Percentiles rank a stretch among this genome's conserved stretches.
Conservation (phyloP, 257 asterid species). For the Rhazya stricta region DNA sequence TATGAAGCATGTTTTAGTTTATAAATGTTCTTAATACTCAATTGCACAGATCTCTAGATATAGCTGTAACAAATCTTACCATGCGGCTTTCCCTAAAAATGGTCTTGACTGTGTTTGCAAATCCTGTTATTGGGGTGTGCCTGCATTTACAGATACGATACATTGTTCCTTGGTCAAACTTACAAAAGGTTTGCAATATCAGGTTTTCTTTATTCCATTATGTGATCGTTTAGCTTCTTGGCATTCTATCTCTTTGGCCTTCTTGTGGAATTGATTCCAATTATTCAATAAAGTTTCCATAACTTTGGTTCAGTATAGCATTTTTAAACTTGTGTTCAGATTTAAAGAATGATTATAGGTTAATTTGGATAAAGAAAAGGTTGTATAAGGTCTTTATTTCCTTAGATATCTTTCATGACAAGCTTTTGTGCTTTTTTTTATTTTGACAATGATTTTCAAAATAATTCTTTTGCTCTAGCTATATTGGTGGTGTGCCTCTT, state of each 20-base stretch:
- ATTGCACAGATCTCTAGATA: background rate
- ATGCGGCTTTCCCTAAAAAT: background rate
- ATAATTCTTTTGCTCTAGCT: too few species aligned
- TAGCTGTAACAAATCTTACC: background rate
- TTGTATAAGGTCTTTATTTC: background rate
- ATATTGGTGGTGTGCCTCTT: too few species aligned
- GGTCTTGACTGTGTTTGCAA: background rate
- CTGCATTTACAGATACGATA: background rate
- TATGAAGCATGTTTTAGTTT: background rate
- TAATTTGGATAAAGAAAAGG: background rate
- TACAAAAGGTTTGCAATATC: background rate
- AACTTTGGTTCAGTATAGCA: background rate
- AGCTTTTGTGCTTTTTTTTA: background rate
- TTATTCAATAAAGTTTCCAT: background rate
- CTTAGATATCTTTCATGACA: too few species aligned
- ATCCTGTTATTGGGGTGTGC: background rate
- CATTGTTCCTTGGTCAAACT: background rate
- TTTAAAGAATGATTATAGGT: background rate
- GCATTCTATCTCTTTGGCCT: background rate
- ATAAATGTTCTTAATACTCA: background rate
- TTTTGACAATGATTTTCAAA: background rate
- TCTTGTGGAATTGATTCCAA: background rate
- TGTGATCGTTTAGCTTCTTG: background rate
- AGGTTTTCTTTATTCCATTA: background rate
- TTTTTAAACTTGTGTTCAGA: background rate